These are phyloP conservation scores for Jasminum sambac DNA, from an alignment of 257 asterid species.

Conservation along the genomic window DNA sequence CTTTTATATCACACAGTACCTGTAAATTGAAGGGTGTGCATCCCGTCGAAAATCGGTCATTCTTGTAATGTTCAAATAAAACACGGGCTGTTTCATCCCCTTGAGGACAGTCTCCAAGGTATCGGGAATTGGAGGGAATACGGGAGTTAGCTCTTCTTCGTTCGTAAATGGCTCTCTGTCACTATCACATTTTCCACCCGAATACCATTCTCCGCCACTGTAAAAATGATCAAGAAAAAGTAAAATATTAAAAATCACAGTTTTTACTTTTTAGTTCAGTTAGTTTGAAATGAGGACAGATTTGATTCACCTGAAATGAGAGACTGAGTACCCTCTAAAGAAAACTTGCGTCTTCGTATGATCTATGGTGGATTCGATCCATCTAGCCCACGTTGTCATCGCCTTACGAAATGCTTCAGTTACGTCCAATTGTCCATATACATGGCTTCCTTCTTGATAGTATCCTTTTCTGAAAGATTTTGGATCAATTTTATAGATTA, in stretches of 20 bases:
- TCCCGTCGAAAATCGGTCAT: constrained; percentile 66
- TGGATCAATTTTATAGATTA: background rate
- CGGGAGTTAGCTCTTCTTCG: constrained; percentile 40
- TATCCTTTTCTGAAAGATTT: constrained; percentile 62
- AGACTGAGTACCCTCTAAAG: constrained; percentile 68
- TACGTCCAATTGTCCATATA: constrained; percentile 53
- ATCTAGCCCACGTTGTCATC: constrained; percentile 67
- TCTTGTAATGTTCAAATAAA: constrained; percentile 58
- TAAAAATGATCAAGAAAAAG: background rate
- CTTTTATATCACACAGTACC: background rate
- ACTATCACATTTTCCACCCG: constrained; percentile 67
- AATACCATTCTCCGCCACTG: constrained; percentile 82
- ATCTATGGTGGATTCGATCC: constrained; percentile 61
- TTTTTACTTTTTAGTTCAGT: background rate
- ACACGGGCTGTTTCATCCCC: constrained; percentile 43
- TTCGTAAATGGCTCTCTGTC: constrained; percentile 56
- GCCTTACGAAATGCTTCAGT: constrained; percentile 67
- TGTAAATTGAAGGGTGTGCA: constrained; percentile 66
- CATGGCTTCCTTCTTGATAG: constrained; percentile 74
- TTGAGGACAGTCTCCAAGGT: constrained; percentile 47
- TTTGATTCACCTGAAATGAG: constrained; percentile 66
- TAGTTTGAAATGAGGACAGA: background rate
- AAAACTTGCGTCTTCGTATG: constrained; percentile 53
- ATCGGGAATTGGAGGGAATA: constrained; percentile 51
- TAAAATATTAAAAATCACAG: constrained; percentile 4